These are phyloP conservation scores for Puccinia novopanici DNA, from an alignment of 1,284 basidiomycete genomes.

Conservation along the genomic window DNA sequence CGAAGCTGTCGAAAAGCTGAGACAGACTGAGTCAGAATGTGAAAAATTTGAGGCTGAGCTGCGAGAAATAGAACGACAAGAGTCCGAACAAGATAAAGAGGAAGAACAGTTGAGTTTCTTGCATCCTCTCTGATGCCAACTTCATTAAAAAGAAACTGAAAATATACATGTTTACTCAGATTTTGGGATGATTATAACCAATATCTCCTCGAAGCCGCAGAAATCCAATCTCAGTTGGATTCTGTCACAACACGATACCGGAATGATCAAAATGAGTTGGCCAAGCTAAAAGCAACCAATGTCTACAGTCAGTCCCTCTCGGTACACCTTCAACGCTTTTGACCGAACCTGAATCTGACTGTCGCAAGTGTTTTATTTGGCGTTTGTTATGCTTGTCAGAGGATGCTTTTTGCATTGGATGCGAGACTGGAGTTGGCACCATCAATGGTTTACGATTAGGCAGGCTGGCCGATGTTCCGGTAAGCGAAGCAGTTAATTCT, in stretches of 20 bases:
- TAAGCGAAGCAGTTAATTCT: conserved; percentile 59
- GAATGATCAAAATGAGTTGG: conserved; percentile 64
- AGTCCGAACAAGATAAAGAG: conserved; percentile 72
- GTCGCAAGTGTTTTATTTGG: not conserved
- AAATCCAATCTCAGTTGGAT: conserved; percentile 70
- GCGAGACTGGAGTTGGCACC: conserved; percentile 88
- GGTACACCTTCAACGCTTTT: not conserved
- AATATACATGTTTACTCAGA: conserved; percentile 61
- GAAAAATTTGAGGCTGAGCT: conserved; percentile 74
- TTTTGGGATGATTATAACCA: conserved; percentile 81
- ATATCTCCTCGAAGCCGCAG: conserved; percentile 68
- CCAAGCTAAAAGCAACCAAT: conserved; percentile 86
- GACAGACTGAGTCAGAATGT: conserved; percentile 72
- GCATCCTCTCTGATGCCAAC: not conserved
- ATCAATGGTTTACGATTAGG: conserved; percentile 94
- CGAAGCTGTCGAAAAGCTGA: conserved; percentile 71
- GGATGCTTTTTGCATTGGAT: conserved; percentile 96
- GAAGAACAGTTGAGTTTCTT: conserved; percentile 71
- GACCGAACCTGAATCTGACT: not conserved
- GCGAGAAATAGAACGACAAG: conserved; percentile 71
- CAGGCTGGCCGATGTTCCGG: conserved; percentile 74
- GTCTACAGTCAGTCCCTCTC: conserved; percentile 70
- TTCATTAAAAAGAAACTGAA: not conserved
- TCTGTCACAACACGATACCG: conserved; percentile 69
- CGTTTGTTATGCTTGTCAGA: conserved; percentile 59